Base-by-base conservation (phyloP, 148 eudicot species). In the Camellia sinensis region DNA sequence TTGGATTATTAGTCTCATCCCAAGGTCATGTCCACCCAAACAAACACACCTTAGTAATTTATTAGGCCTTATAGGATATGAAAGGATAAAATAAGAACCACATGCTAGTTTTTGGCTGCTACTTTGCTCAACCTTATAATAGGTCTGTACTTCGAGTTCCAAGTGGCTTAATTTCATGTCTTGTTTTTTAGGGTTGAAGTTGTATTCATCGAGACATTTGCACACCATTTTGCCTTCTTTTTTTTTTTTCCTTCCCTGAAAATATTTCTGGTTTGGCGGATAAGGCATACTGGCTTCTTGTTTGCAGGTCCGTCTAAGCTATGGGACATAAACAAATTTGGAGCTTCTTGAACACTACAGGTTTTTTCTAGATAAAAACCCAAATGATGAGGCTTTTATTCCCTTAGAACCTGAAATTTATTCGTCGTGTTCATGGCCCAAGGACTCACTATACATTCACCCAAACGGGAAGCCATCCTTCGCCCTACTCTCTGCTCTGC, bases 291-390 rank as follows among this genome's bases (percentile, higher is more conserved):
- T 29, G 40, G 41, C 29, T 8, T 63, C 37, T 75, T 56, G 61
- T 79, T 21, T 82, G 74, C 90, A 96, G 99, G 99, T 94, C 78
- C 86, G 94, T 76, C 81, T 96, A 79, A 91, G 98, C 91, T 96
- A 96, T 76, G 99, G 99, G 78, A 91, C 94, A 63, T 96, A 94
- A 82, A 92, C 97, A 80, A 96, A 94, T 86, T 82, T 96, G 88
- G 99, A 96, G 89, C 99, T 96, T 86, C 99, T 96, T 44, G 98
- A 96, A 83, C 99, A 96, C 82, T 96, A 96, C 54, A 98, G 99
- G 41, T 96, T 96, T 84, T 80, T 92, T 78, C 85, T 96, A 71
- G 74, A 85, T 21, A 80, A 81, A 40, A 96, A 96, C 78, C 95
- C 93, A 19, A 94, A 91, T 71, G 99, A 93, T 87, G 92, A 94